phyloP scores from a whole-genome alignment of 306 rosid species.

The Abrus pulchellus region DNA sequence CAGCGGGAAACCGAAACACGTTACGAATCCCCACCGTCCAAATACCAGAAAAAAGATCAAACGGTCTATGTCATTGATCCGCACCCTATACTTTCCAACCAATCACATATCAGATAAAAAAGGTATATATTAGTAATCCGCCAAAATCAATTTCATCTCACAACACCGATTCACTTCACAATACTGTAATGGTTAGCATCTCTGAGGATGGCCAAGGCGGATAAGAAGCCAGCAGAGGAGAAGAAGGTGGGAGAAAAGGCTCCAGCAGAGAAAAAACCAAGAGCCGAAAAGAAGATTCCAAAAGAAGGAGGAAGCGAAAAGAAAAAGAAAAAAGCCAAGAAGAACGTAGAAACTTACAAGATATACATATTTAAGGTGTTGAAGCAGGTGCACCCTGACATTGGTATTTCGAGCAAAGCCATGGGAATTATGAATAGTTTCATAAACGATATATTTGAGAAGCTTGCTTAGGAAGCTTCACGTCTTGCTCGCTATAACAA shows the following conservation, averaged over 20 bases:
- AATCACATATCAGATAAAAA: constrained; percentile 33
- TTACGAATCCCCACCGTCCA: constrained; percentile 48
- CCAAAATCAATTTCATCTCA: background rate
- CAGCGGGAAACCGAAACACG: background rate
- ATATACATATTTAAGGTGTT: constrained; percentile 73
- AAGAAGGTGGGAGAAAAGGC: constrained; percentile 56
- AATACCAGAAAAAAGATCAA: constrained; percentile 5
- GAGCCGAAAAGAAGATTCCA: constrained; percentile 69
- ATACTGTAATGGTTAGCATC: too few relatives aligned
- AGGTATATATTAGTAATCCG: background rate
- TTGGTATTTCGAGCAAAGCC: constrained; percentile 69
- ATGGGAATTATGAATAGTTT: constrained; percentile 78
- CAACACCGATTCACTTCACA: background rate
- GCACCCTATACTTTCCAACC: background rate
- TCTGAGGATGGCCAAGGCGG: constrained; percentile 50
- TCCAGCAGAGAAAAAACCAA: constrained; percentile 72
- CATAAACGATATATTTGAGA: constrained; percentile 75
- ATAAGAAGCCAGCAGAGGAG: constrained; percentile 64
- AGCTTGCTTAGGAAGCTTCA: constrained; percentile 65
- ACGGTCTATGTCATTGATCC: constrained; percentile 53
- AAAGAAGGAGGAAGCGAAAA: constrained; percentile 57
- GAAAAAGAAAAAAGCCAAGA: constrained; percentile 67
- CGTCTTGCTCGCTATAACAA: constrained; percentile 70
- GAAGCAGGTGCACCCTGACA: constrained; percentile 73
- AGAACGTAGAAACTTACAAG: constrained; percentile 71